Evolutionary conservation across 768 basidiomycete genomes (phyloP).

Genomic region (Mycena leptocephala): DNA sequence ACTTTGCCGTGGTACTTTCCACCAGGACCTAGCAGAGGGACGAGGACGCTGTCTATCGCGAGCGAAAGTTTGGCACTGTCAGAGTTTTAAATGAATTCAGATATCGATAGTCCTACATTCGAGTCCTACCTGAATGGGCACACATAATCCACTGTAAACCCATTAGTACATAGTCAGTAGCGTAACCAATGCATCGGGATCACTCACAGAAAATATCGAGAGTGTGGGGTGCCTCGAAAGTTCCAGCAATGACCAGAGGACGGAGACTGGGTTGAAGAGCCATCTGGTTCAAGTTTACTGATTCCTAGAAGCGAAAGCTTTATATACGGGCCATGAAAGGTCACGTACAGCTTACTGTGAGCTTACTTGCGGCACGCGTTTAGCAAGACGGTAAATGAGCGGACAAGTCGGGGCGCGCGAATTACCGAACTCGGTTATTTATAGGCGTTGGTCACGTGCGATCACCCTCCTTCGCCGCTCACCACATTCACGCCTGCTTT

Average conservation of each 20-base stretch:
- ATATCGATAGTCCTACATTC: not conserved
- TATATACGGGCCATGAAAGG: not conserved
- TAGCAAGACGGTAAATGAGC: not conserved
- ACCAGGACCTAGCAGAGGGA: constrained; percentile 69
- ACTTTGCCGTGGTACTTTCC: constrained; percentile 83
- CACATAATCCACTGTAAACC: constrained; percentile 82
- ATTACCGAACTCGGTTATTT: not conserved
- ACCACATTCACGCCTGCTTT: not conserved
- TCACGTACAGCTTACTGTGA: not conserved
- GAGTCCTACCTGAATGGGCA: constrained; percentile 82
- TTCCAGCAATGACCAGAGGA: constrained; percentile 76
- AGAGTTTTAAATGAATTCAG: not conserved
- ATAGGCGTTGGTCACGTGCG: not conserved
- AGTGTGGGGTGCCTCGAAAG: constrained; percentile 76
- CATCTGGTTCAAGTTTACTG: constrained; percentile 60
- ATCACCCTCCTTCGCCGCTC: too few species aligned
- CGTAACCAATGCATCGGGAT: not conserved
- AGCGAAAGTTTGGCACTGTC: constrained; percentile 73
- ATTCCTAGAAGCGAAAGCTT: not conserved
- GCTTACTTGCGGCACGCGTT: not conserved
- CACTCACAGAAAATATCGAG: constrained; percentile 84
- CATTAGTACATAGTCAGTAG: too few species aligned
- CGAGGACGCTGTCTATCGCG: constrained; percentile 73
- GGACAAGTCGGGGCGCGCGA: not conserved
- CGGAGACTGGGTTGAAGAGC: constrained; percentile 84